phyloP scores from a whole-genome alignment of 179 eudicot genomes.

The Corrigiola litoralis region DNA sequence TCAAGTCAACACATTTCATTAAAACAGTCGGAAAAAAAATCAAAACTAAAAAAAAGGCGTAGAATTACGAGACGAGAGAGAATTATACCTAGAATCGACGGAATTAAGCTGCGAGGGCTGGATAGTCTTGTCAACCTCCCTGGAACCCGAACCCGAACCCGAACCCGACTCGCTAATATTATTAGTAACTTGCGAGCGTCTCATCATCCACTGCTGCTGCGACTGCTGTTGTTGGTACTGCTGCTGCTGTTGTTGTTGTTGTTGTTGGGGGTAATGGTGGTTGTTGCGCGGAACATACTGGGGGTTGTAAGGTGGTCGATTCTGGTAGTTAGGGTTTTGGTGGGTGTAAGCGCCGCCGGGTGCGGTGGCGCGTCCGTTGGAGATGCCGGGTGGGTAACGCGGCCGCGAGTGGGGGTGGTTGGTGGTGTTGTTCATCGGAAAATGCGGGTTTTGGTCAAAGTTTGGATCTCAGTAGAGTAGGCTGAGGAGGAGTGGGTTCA shows the following conservation, averaged over 20 bases:
- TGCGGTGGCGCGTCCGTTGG: constrained; percentile 7
- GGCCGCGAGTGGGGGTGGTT: too few species aligned
- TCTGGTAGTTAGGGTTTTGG: constrained; percentile 18
- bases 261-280: constrained; percentile 3
- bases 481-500: not conserved
- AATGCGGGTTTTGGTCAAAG: too few species aligned
- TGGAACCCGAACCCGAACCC: not conserved
- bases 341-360: not conserved
- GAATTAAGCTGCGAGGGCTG: not conserved
- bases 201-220: constrained; percentile 21
- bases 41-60: not conserved
- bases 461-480: not conserved
- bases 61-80: not conserved
- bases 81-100: constrained; percentile 2
- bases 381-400: constrained; percentile 21
- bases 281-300: constrained; percentile 6
- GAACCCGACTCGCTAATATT: not conserved
- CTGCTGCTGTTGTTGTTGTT: not conserved
- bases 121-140: constrained; percentile 9
- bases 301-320: constrained; percentile 6
- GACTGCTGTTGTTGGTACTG: constrained; percentile 3
- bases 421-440: constrained; percentile 26
- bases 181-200: not conserved
- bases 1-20: not conserved
- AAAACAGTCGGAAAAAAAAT: not conserved